Conservation (phyloP, 495 filamentous ascomycete genomes). For the Corynascus novoguineensis region DNA sequence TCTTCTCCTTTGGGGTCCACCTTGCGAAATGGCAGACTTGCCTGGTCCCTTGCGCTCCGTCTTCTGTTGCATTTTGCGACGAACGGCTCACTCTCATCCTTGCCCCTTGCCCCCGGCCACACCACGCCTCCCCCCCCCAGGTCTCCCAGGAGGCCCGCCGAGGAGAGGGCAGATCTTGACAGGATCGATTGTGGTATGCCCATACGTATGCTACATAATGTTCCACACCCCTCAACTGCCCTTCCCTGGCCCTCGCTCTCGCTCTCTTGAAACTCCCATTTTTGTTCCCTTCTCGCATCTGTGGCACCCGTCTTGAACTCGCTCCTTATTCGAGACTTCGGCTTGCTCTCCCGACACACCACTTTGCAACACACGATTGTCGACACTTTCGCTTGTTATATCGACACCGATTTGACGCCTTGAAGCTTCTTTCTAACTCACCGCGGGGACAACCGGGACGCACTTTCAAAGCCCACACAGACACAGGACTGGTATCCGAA, state of each 20-base stretch:
- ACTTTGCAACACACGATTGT: slow-evolving; percentile 8
- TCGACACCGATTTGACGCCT: background rate
- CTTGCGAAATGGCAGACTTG: slow-evolving; percentile 9
- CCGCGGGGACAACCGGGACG: background rate
- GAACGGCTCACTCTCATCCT: background rate
- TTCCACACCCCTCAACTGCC: slow-evolving; percentile 13
- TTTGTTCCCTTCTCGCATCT: slow-evolving; percentile 6
- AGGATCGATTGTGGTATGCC: slow-evolving; percentile 5
- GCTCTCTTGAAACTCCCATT: background rate
- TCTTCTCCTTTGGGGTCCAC: slow-evolving; percentile 6
- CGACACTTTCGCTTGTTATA: background rate
- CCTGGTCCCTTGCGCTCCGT: background rate
- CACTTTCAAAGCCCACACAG: too few relatives aligned
- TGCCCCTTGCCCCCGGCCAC: background rate
- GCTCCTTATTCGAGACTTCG: slow-evolving; percentile 25
- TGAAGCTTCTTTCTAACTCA: background rate
- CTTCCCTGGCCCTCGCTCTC: slow-evolving; percentile 7
- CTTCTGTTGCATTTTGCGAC: slow-evolving; percentile 3
- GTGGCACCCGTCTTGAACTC: slow-evolving; percentile 19
- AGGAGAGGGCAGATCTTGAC: slow-evolving; percentile 11
- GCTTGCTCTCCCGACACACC: slow-evolving; percentile 5
- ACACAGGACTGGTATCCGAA: slow-evolving; percentile 8
- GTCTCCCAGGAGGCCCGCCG: background rate
- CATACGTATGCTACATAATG: too few relatives aligned
- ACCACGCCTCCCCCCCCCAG: background rate